Conservation (phyloP, 1,284 basidiomycete species). For the Pterula multifida region DNA sequence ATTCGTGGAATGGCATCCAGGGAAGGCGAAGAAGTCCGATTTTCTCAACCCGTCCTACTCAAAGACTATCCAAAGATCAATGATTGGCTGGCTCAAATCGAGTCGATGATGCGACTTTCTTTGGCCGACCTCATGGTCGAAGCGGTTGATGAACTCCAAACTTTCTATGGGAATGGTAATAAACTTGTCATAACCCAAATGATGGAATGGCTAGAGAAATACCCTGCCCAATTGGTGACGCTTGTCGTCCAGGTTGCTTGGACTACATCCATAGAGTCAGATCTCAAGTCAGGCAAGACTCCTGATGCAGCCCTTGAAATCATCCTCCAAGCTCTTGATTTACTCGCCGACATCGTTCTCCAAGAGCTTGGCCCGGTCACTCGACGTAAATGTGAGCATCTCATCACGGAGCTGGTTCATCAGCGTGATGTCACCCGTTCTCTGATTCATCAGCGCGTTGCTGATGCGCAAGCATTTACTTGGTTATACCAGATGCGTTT, state of each 20-base stretch:
- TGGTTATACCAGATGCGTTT: constrained; percentile 99
- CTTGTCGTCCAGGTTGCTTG: constrained; percentile 91
- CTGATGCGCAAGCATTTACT: constrained; percentile 65
- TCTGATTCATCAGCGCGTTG: constrained; percentile 59
- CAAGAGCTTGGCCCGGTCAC: constrained; percentile 83
- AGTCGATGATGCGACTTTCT: constrained; percentile 90
- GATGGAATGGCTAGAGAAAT: constrained; percentile 85
- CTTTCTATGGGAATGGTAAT: constrained; percentile 64
- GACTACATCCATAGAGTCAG: constrained; percentile 78
- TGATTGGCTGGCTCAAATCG: constrained; percentile 92
- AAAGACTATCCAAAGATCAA: constrained; percentile 97
- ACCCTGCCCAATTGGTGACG: constrained; percentile 93
- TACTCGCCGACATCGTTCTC: constrained; percentile 92
- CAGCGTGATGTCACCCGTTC: constrained; percentile 89
- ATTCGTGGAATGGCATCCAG: constrained; percentile 88
- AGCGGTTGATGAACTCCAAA: constrained; percentile 68
- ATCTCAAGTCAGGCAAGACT: constrained; percentile 43
- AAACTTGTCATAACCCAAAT: constrained; percentile 53
- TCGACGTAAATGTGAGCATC: constrained; percentile 94
- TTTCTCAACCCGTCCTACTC: constrained; percentile 75
- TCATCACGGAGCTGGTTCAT: constrained; percentile 98
- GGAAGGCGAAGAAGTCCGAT: constrained; percentile 88
- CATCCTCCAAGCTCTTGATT: constrained; percentile 76
- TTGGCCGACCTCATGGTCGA: constrained; percentile 75
- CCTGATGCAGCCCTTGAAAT: constrained; percentile 66